Evolutionary conservation across 208 protist genomes (phyloP), one percentile per base, ranked within the genome.

Genomic region (Leishmania amazonensis): DNA sequence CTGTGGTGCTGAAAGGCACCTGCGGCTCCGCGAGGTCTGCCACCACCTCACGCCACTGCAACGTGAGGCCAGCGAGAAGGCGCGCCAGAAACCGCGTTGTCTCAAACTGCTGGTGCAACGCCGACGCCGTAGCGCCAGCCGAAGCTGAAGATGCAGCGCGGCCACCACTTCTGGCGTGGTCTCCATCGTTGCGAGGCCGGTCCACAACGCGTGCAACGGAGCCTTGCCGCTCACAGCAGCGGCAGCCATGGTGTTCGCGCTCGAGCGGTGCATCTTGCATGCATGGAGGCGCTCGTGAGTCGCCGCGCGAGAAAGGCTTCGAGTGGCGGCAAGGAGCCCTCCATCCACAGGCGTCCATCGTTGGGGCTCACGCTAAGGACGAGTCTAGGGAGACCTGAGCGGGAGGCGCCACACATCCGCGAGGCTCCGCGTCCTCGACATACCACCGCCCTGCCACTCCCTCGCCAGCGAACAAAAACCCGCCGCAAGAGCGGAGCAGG

Each of bases 41-140:
- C 72, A 85, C 75, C 15, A 85, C 81, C 38, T 79, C 40, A 13
- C 62, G 72, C 81, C 81, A 85, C 73, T 81, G 71, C 38, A 85
- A 40, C 49, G 77, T 85, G 28, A 85, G 58, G n/a, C 81, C 81
- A 21, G 77, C 81, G 35, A 85, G 62, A 3, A 85, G 77, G 35
- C 77, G 81, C 8, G 81, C 76, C 5, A 85, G 71, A 5, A 81
- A 9, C 4, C 64, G 81, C n/a, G 71, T 81, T 31, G 77, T 85
- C 15, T 81, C 81, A 67, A 58, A 67, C 53, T 85, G 76, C 53
- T 78, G 72, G 28, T 73, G 81, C 62, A 85, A 47, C 70, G 75
- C 81, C 8, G 75, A 62, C 45, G 74, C 35, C 31, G 31, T 35
- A 31, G 47, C 71, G 45, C 58, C 47, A 58, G 38, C 71, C 0